Conservation (phyloP, 768 basidiomycete species). For the Auriscalpium vulgare region DNA sequence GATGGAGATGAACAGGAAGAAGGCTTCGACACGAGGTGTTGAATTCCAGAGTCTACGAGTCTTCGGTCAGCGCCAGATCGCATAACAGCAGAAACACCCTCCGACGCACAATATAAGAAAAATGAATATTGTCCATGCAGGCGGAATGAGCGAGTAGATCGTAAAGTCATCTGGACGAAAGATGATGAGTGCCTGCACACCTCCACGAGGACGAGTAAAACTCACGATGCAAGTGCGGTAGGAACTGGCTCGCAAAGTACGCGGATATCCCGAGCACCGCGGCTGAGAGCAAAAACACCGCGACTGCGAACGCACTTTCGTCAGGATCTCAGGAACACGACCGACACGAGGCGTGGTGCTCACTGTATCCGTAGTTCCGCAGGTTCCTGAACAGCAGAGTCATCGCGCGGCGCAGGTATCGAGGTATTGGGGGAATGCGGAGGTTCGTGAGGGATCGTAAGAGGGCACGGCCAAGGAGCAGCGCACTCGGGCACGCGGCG, state of each 20-base stretch:
- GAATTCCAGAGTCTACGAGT: slow-evolving; percentile 5
- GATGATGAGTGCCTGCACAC: slow-evolving; percentile 2
- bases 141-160: slow-evolving; percentile 11
- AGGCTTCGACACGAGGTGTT: slow-evolving; percentile 9
- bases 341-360: neutral
- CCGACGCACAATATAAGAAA: slow-evolving; percentile 9
- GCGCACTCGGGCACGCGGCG: neutral
- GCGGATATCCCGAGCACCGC: slow-evolving; percentile 61
- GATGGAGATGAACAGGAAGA: slow-evolving; percentile 10
- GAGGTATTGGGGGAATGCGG: neutral
- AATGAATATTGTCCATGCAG: slow-evolving; percentile 15
- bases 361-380: slow-evolving; percentile 6
- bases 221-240: slow-evolving; percentile 59
- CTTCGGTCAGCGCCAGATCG: neutral
- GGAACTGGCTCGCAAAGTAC: slow-evolving; percentile 59
- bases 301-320: slow-evolving; percentile 19
- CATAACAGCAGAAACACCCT: neutral
- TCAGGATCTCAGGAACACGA: neutral
- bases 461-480: neutral
- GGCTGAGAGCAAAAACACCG: slow-evolving; percentile 31
- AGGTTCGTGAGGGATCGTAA: neutral
- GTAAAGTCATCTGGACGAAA: slow-evolving; percentile 14
- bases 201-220: neutral
- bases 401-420: slow-evolving; percentile 2
- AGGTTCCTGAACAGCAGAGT: slow-evolving; percentile 10